Conservation (phyloP, 177 flowering plant genomes). For the Vitis hybrid region DNA sequence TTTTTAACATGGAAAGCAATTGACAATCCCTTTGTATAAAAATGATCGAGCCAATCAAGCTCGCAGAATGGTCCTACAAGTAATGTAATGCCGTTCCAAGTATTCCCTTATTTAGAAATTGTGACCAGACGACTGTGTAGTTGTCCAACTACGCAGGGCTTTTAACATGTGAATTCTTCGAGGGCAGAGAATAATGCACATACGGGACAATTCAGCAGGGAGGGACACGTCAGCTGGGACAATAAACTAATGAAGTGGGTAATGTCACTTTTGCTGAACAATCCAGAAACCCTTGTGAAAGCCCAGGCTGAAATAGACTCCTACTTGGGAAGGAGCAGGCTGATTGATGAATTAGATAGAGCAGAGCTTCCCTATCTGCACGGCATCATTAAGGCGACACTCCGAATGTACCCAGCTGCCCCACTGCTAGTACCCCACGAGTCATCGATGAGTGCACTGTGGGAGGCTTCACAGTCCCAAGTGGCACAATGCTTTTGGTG, state of each 20-base stretch:
- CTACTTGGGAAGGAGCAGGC: slow-evolving; percentile 27
- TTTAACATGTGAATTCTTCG: no score
- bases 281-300: slow-evolving; percentile 30
- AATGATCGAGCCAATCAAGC: no score
- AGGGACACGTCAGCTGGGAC: slow-evolving; percentile 37
- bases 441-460: slow-evolving; percentile 29
- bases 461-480: slow-evolving; percentile 29
- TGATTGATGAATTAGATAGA: slow-evolving; percentile 39
- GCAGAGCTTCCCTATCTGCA: slow-evolving; percentile 35
- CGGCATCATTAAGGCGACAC: slow-evolving; percentile 33
- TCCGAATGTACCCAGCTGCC: slow-evolving; percentile 35
- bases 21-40: no score
- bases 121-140: no score
- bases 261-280: slow-evolving; percentile 40
- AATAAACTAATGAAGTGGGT: slow-evolving; percentile 54
- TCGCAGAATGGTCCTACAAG: no score
- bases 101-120: no score
- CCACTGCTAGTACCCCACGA: slow-evolving; percentile 37
- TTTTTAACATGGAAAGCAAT: no score
- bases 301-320: slow-evolving; percentile 40
- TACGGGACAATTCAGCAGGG: slow-evolving; percentile 23
- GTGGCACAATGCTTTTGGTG: slow-evolving; percentile 42
- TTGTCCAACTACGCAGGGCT: no score
- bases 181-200: no score
- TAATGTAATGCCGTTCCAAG: no score